Conservation (phyloP, 805 yeast genomes). For the Yarrowia sp. region DNA sequence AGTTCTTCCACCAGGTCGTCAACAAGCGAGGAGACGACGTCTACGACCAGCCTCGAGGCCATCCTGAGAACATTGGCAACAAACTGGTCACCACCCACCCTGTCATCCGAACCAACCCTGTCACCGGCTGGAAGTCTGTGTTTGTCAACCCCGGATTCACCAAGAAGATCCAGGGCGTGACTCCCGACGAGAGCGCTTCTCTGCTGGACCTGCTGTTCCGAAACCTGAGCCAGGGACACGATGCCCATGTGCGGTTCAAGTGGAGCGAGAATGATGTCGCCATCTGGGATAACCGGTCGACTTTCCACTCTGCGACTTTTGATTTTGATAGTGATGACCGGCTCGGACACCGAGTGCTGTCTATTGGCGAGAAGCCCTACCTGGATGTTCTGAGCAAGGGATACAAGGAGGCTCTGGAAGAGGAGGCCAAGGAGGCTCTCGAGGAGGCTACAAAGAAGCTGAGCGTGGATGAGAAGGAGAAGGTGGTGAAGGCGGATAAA, state of each 20-base stretch:
- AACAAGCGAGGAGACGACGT: not conserved
- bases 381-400: constrained; percentile 15
- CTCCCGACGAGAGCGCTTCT: constrained; percentile 68
- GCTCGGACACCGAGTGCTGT: constrained; percentile 14
- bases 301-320: constrained; percentile 57
- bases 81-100: constrained; percentile 61
- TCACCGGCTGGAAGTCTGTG: constrained; percentile 56
- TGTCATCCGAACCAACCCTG: constrained; percentile 59
- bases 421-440: constrained; percentile 33
- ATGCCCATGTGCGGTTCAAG: constrained; percentile 59
- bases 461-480: not conserved
- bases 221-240: constrained; percentile 56
- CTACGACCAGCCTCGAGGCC: not conserved
- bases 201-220: constrained; percentile 61
- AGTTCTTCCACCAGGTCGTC: constrained; percentile 2
- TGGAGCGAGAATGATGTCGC: constrained; percentile 63
- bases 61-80: constrained; percentile 51
- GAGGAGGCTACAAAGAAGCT: constrained; percentile 42
- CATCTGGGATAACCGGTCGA: constrained; percentile 62
- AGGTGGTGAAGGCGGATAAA: not conserved
- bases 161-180: constrained; percentile 68
- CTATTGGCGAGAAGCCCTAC: constrained; percentile 28
- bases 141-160: constrained; percentile 57
- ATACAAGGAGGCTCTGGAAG: constrained; percentile 18
- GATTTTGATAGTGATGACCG: constrained; percentile 52